Base-by-base conservation (phyloP, 805 yeast genomes). In the Kluyveromyces wickerhamii region DNA sequence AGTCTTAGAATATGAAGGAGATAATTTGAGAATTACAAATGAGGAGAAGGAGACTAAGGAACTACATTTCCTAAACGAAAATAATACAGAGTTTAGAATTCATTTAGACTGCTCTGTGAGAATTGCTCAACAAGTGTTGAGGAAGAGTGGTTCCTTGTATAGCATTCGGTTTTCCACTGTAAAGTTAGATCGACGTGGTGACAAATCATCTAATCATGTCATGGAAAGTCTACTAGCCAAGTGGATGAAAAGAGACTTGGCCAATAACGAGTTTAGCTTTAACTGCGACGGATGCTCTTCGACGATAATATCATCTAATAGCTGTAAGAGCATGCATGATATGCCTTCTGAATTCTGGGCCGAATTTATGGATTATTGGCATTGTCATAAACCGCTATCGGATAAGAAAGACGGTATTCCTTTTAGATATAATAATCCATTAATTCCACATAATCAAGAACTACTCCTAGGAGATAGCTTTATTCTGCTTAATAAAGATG, bases 321-420 rank as follows among this genome's bases (percentile, higher is more conserved):
- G 52, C 22, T 50, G 49, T 26, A 16, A 24, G 5, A 47, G 36
- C 18, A 15, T 57, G 7, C 49, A 48, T 35, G 83, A 83, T 24
- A 72, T 89, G 77, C 98, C 98, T 0, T 81, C 94, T 1, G 96
- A 87, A 50, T 65, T 74, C 32, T 89, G 98, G 98, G 75, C 80
- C 10, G 98, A 89, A 53, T 63, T 92, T 71, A 81, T 89, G 94
- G 97, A 89, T 38, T 82, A 81, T 44, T 89, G 98, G 98, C 96
- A 89, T 54, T 89, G 98, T 52, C 96, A 89, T 51, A 81, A 80
- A 48, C 94, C 94, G 0, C 54, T 59, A 27, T 40, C 39, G 17
- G 45, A 41, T n/a, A 38, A 39, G 45, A 52, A 27, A 32, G 35
- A 25, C 37, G 34, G 36, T 8, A 42, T 41, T 21, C 37, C 41